Conservation (phyloP, 352 stramenopile species). For the Globisporangium apiculatum region DNA sequence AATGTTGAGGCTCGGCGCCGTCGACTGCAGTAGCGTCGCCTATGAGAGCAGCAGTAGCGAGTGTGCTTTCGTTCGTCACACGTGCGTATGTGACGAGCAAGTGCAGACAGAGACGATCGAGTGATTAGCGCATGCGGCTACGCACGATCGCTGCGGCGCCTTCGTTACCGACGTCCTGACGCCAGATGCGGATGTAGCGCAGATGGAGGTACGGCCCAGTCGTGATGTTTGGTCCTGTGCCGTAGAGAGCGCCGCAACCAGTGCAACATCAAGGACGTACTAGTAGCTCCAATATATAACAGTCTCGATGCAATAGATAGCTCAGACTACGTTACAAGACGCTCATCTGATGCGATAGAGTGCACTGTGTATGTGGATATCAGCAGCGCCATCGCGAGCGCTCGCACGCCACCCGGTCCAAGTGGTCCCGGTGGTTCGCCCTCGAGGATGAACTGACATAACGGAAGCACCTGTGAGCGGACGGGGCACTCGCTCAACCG, state of each 20-base stretch:
- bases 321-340: too few relatives aligned
- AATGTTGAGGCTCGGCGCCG: conserved; percentile 48
- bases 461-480: neutral
- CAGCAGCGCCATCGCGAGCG: conserved; percentile 63
- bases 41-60: conserved; percentile 6
- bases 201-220: conserved; percentile 59
- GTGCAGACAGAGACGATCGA: too few relatives aligned
- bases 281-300: too few relatives aligned
- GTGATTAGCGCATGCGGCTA: neutral
- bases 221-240: conserved; percentile 50
- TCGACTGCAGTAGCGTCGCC: conserved; percentile 34
- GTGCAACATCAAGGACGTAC: conserved; percentile 32
- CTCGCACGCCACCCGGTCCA: conserved; percentile 53
- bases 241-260: conserved; percentile 23
- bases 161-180: conserved; percentile 73
- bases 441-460: conserved; percentile 63
- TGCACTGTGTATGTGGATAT: conserved; percentile 58
- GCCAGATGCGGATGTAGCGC: conserved; percentile 76
- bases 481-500: neutral
- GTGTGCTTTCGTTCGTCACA: too few relatives aligned
- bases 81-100: neutral
- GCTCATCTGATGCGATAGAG: neutral
- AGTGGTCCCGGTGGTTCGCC: conserved; percentile 54
- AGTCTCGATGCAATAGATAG: too few relatives aligned
- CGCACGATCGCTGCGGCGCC: conserved; percentile 59